Percentiles rank a stretch among this genome's conserved stretches.
phyloP scores from a whole-genome alignment of 1,284 basidiomycete genomes.

The Moesziomyces antarcticus region DNA sequence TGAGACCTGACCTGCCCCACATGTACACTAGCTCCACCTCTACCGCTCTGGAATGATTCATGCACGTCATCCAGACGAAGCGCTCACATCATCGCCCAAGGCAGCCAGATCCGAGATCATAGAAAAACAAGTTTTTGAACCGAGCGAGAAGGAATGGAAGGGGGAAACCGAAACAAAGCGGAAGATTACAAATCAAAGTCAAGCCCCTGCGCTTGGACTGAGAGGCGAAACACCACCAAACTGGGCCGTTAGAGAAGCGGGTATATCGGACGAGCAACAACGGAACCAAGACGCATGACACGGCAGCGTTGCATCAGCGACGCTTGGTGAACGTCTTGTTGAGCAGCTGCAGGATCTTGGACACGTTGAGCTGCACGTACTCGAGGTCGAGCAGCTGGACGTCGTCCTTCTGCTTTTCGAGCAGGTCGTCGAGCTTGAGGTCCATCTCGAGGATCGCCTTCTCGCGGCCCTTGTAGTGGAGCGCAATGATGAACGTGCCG shows the following conservation, averaged over 20 bases:
- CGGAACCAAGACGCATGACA: not conserved
- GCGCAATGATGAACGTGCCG: slow-evolving; percentile 96
- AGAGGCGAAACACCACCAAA: too few species aligned
- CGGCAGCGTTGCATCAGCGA: slow-evolving; percentile 8
- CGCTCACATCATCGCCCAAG: too few species aligned
- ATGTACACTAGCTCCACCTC: not conserved
- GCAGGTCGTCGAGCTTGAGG: slow-evolving; percentile 96
- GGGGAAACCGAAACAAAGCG: too few species aligned
- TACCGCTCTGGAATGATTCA: too few species aligned
- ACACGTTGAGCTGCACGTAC: slow-evolving; percentile 96
- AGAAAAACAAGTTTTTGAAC: too few species aligned
- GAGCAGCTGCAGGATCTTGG: slow-evolving; percentile 85
- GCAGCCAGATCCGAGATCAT: too few species aligned
- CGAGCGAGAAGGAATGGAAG: too few species aligned
- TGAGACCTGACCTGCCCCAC: slow-evolving; percentile 4
- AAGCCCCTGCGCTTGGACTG: too few species aligned
- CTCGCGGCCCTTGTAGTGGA: slow-evolving; percentile 98
- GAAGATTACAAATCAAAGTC: too few species aligned
- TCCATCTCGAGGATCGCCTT: slow-evolving; percentile 99
- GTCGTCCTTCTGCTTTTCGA: slow-evolving; percentile 99
- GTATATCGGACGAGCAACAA: slow-evolving; percentile 10
- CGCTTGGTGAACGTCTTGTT: slow-evolving; percentile 67
- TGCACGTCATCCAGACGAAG: too few species aligned
- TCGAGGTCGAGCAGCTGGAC: slow-evolving; percentile 94
- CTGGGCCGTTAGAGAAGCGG: not conserved